Conservation (phyloP, 164 flowering plant species). For the Piper longum region DNA sequence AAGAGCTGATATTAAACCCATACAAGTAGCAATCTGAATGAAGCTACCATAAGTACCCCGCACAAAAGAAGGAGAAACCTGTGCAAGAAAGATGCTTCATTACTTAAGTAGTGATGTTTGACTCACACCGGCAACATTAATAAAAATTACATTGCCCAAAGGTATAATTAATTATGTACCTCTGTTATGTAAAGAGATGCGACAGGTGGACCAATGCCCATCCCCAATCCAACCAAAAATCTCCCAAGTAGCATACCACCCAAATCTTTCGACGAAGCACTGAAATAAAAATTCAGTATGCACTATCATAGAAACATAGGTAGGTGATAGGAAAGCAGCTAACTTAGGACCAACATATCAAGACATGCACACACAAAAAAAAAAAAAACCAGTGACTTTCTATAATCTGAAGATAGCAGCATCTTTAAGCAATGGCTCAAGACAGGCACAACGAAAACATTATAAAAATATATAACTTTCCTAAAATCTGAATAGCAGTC, state of each 20-base stretch:
- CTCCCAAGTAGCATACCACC: slow-evolving; percentile 65
- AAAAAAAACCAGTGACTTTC: background rate
- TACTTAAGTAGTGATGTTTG: too few relatives aligned
- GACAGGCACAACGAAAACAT: background rate
- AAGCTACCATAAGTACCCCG: slow-evolving; percentile 97
- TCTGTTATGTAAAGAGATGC: slow-evolving; percentile 63
- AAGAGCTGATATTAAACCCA: slow-evolving; percentile 70
- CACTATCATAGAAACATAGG: background rate
- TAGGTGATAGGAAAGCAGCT: background rate
- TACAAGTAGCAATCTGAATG: slow-evolving; percentile 90
- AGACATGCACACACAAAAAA: background rate
- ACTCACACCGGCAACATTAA: background rate
- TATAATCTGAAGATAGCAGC: background rate
- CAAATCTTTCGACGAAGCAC: slow-evolving; percentile 40
- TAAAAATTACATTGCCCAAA: background rate
- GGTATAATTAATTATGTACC: slow-evolving; percentile 20
- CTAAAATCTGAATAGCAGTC: background rate
- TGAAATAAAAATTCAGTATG: slow-evolving; percentile 6
- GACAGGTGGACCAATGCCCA: slow-evolving; percentile 69
- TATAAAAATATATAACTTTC: background rate
- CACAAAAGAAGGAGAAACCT: slow-evolving; percentile 53
- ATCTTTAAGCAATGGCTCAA: background rate
- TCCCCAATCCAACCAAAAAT: slow-evolving; percentile 56
- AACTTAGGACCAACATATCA: background rate
- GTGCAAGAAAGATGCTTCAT: too few relatives aligned